Evolutionary conservation across 2,329 filamentous ascomycete species (phyloP), one percentile per base, ranked within the genome.

Genomic region (Teratosphaeria gauchensis): DNA sequence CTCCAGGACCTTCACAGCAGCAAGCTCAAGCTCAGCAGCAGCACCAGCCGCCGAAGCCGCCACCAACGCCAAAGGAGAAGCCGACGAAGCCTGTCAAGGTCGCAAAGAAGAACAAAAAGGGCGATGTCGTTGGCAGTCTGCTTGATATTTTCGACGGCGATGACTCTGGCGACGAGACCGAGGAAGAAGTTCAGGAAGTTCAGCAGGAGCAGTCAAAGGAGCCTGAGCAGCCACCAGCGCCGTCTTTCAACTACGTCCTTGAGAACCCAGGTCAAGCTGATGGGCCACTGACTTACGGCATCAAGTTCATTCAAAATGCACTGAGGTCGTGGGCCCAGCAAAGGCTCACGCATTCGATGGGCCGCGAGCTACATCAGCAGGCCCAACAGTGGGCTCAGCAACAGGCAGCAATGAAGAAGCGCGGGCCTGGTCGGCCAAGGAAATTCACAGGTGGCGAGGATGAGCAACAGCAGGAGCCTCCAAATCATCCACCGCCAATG

Each of bases 261-360:
- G 33, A 54, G 5, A 51, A 62, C 12, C 58, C 62, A 6, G 68
- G 66, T 28, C 51, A 57, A 31, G 54, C 61, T 3, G 69, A 72
- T 51, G 61, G 61, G 4, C 63, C 66, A 28, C 62, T 72, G 4
- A 63, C 59, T 6, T 66, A 68, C 56, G 69, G 69, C 58, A 69
- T 71, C 33, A 62, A 66, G 55, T 72, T 72, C 63, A 72, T 71
- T 28, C 66, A 69, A 59, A 69, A 70, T 55, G 69, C 68, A 14
- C 61, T 72, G 58, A 67, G 66, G 46, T 71, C 68, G 5, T 71
- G 69, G 69, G 69, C 68, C 7, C 64, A 69, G 56, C 66, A 69
- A 56, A 62, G 67, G n/a, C 24, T 59, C 67, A 38, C 62, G 60
- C 4, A 62, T 64, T 31, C 58, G 64, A 46, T 64, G 62, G 31